Evolutionary conservation across 208 protist species (phyloP), one percentile per base, ranked within the genome.

Genomic region (Trypanosoma theileri): DNA sequence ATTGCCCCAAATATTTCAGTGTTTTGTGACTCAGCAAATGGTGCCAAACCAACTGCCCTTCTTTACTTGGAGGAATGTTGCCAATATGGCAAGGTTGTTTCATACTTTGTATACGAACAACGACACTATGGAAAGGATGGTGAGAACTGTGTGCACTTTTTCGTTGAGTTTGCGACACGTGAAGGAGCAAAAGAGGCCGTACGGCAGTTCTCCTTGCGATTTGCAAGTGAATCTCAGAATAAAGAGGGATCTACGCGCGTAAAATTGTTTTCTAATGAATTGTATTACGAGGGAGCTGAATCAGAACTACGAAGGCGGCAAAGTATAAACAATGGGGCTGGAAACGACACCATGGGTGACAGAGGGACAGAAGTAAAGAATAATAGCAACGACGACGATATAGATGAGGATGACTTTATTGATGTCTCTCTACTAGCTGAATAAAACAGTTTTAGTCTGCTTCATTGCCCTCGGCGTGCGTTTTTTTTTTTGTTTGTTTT

Each of bases 41-140:
- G 58, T 11, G 9, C 14, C 17, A 91, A 88, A 54, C 77, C 86
- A 19, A 58, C 76, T 19, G 73, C 69, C 24, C 79, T 84, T 26
- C 71, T 70, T 21, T 75, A 81, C 21, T 45, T 92, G 3, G 86
- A 92, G 50, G 86, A 92, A 62, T 92, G 82, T 56, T 86, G 80
- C 44, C 86, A 92, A 62, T 92, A 92, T 55, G 86, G 86, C 1
- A 80, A 82, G 19, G 80, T 92, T n/a, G 57, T 88, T 64, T 92
- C 86, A 17, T 92, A 87, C 42, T 82, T 82, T 73, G 77, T 81
- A 24, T 75, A 85, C 56, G 40, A 61, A 46, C 28, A 59, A 46
- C 45, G 45, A 24, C 16, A 22, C 56, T 26, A 12, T 44, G 51
- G 53, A 28, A 54, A 42, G 10, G 42, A 48, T 44, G 46, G 26